Conservation (phyloP, 768 basidiomycete species). For the Amanita molliuscula region DNA sequence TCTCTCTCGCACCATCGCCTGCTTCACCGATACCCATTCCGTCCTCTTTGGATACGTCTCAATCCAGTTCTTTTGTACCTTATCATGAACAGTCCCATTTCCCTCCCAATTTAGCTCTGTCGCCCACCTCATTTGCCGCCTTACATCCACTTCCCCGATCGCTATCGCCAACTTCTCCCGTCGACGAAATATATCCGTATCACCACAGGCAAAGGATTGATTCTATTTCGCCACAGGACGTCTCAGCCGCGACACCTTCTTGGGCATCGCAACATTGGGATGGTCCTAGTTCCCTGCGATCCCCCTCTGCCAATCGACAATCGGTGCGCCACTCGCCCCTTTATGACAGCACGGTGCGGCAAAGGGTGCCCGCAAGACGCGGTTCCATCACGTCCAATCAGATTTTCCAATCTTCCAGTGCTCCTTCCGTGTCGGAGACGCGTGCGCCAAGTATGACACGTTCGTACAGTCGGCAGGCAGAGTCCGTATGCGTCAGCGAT, state of each 20-base stretch:
- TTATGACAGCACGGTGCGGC: constrained; percentile 27
- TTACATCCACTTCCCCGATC: constrained; percentile 55
- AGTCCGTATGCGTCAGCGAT: constrained; percentile 48
- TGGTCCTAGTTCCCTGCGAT: constrained; percentile 31
- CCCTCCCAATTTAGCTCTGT: constrained; percentile 41
- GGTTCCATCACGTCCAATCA: constrained; percentile 38
- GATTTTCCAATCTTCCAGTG: constrained; percentile 63
- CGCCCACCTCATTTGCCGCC: constrained; percentile 50
- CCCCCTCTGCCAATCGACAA: constrained; percentile 32
- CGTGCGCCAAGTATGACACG: constrained; percentile 41
- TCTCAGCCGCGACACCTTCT: constrained; percentile 43
- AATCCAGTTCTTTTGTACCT: constrained; percentile 36
- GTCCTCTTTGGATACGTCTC: constrained; percentile 29
- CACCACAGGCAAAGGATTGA: constrained; percentile 29
- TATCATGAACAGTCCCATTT: constrained; percentile 38
- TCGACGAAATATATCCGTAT: constrained; percentile 32
- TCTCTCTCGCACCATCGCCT: constrained; percentile 20
- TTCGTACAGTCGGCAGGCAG: constrained; percentile 56
- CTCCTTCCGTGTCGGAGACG: constrained; percentile 45
- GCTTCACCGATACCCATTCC: constrained; percentile 62
- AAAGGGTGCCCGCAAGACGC: constrained; percentile 31
- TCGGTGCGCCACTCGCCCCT: constrained; percentile 40
- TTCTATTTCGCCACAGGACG: constrained; percentile 55
- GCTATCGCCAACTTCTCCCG: constrained; percentile 44
- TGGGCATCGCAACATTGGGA: constrained; percentile 68